phyloP scores from a whole-genome alignment of 1,139 yeast genomes.

The Sugiyamaella xylanicola region DNA sequence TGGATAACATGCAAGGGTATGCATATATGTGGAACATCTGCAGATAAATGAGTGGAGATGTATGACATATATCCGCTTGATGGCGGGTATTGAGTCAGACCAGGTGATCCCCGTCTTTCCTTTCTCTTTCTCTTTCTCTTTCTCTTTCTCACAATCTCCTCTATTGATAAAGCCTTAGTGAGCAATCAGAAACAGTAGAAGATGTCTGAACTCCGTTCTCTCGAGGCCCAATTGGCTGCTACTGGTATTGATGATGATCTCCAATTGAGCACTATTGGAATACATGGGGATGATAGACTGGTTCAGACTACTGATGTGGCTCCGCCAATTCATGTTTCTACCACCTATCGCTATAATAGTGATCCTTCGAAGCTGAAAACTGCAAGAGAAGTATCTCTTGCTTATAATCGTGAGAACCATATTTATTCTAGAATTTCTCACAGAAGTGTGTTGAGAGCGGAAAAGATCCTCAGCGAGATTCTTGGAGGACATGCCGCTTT shows the following conservation, averaged over 20 bases:
- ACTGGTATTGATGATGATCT: background rate
- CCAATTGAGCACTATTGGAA: conserved; percentile 15
- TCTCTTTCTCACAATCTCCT: too few species aligned
- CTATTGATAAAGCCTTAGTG: too few species aligned
- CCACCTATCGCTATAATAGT: conserved; percentile 68
- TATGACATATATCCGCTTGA: too few species aligned
- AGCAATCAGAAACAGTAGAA: background rate
- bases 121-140: too few species aligned
- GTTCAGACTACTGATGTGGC: conserved; percentile 55
- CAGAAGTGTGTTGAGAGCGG: conserved; percentile 70
- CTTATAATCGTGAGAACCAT: conserved; percentile 34
- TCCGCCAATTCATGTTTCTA: conserved; percentile 79
- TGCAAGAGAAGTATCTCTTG: conserved; percentile 44
- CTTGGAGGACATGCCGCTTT: conserved; percentile 58
- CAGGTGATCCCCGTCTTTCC: too few species aligned
- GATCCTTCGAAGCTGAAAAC: conserved; percentile 58
- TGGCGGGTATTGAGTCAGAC: background rate
- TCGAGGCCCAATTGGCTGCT: conserved; percentile 6
- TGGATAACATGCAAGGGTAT: background rate
- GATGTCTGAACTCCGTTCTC: conserved; percentile 5
- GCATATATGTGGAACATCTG: background rate
- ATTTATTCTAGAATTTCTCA: conserved; percentile 73
- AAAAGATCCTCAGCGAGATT: conserved; percentile 62
- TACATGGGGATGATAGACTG: conserved; percentile 40
- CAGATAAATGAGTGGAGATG: background rate